Conservation (phyloP, 208 protist species). For the Vickermania ingenoplastis region DNA sequence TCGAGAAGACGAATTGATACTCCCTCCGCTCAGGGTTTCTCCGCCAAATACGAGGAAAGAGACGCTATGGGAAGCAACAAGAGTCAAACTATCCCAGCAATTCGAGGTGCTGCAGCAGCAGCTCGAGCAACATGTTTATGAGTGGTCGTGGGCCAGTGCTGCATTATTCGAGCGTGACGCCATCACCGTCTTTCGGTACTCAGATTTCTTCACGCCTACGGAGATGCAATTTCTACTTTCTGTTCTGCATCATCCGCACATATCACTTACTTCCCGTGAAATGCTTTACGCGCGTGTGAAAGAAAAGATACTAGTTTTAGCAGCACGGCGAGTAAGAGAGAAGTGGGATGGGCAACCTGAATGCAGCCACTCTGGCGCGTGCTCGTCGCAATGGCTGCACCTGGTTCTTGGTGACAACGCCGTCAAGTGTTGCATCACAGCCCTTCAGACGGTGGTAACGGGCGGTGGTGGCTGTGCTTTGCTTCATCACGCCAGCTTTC, state of each 20-base stretch:
- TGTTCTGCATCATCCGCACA: constrained; percentile 29
- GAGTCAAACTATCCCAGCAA: constrained; percentile 21
- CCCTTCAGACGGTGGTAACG: constrained; percentile 50
- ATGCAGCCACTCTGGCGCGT: not conserved
- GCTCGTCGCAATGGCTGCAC: constrained; percentile 16
- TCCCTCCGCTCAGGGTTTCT: constrained; percentile 13
- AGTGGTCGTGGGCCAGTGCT: constrained; percentile 15
- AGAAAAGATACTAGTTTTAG: constrained; percentile 25
- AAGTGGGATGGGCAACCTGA: constrained; percentile 8
- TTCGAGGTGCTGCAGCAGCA: constrained; percentile 24
- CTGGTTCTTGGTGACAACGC: constrained; percentile 56
- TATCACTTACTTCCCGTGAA: constrained; percentile 48
- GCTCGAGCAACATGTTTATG: constrained; percentile 24
- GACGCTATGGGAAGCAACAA: constrained; percentile 5
- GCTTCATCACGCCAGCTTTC: constrained; percentile 28
- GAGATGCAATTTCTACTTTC: constrained; percentile 22
- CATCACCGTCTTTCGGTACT: constrained; percentile 44
- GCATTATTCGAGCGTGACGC: constrained; percentile 30
- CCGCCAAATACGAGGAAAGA: not conserved
- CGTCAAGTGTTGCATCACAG: constrained; percentile 21
- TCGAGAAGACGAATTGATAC: constrained; percentile 48
- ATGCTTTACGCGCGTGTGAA: constrained; percentile 36
- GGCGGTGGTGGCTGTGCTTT: constrained; percentile 29
- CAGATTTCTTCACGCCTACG: constrained; percentile 26
- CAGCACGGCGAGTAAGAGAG: constrained; percentile 14